Percentiles rank a stretch among this genome's conserved stretches.
Evolutionary conservation across 345 rosid genomes (phyloP).

Genomic region (Isatis tinctoria): DNA sequence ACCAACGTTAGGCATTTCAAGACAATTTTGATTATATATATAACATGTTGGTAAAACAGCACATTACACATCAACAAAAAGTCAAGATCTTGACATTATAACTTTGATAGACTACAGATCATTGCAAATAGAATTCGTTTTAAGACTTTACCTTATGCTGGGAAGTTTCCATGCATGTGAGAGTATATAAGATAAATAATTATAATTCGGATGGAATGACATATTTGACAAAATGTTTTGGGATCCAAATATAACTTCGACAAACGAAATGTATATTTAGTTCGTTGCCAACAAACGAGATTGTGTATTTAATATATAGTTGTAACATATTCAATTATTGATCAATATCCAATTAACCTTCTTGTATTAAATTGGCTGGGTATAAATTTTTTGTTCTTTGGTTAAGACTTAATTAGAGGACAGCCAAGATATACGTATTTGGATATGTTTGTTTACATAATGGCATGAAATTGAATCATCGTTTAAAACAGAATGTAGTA

Average conservation of each 20-base stretch:
- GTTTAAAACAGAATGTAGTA: not conserved
- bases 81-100: constrained; percentile 22
- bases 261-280: not conserved
- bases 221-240: not conserved
- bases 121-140: constrained; percentile 22
- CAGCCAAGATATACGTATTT: constrained; percentile 8
- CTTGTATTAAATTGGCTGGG: constrained; percentile 1
- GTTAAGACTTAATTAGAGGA: constrained; percentile 8
- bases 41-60: constrained; percentile 28
- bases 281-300: not conserved
- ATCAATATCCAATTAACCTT: not conserved
- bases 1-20: constrained; percentile 32
- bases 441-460: constrained; percentile 6
- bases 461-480: constrained; percentile 3
- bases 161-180: constrained; percentile 11
- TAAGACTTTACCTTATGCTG: not conserved
- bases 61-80: constrained; percentile 11
- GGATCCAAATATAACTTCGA: not conserved
- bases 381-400: not conserved
- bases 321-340: constrained; percentile 12
- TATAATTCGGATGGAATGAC: not conserved
- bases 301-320: not conserved
- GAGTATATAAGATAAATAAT: not conserved
- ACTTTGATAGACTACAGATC: constrained; percentile 9
- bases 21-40: constrained; percentile 1